Base-by-base conservation (phyloP, 208 protist species). In the Sergeia podlipaevii region DNA sequence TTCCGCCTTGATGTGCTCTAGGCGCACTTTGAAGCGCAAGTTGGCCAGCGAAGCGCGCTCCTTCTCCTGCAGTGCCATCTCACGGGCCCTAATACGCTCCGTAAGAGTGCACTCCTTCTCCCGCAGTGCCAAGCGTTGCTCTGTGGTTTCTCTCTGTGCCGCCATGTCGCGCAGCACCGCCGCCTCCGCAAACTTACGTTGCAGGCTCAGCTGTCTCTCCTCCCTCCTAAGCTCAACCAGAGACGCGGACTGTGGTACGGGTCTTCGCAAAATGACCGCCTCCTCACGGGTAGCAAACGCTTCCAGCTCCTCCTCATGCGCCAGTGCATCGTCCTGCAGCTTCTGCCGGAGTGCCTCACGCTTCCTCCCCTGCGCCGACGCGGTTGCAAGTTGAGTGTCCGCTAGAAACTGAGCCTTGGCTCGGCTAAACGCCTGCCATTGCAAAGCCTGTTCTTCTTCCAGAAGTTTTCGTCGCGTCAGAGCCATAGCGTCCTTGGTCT, bases 351-450 rank as follows among this genome's bases (percentile, higher is more conserved):
- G 67, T 18, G 20, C 39, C 48, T 67, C 66, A 26, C 38, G 59
- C 28, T 44, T 48, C 1, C 3, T 15, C 50, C 69, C 43, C 33
- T 79, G 30, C 11, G 33, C 27, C n/a, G 59, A 27, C 5, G 44
- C 21, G 1, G 54, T 44, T 1, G 43, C 47, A 6, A 53, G 18
- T 26, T 69, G 53, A 27, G 55, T 39, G 34, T 80, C 43, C 21
- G 43, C 32, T 8, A 56, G 27, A 4, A 36, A 37, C 23, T 63
- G 52, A 4, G 34, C 34, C 44, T 70, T 73, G 2, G 80, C 73
- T 15, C 72, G 60, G 17, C 69, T 51, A 64, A 89, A 77, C 2
- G 70, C 42, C 39, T 73, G 71, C 67, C 68, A 78, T 53, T 89
- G 64, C 11, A 61, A 38, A n/a, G 74, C 70, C 33, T 77, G 77